Conservation (phyloP, 805 yeast species). For the Wickerhamomyces hampshirensis region DNA sequence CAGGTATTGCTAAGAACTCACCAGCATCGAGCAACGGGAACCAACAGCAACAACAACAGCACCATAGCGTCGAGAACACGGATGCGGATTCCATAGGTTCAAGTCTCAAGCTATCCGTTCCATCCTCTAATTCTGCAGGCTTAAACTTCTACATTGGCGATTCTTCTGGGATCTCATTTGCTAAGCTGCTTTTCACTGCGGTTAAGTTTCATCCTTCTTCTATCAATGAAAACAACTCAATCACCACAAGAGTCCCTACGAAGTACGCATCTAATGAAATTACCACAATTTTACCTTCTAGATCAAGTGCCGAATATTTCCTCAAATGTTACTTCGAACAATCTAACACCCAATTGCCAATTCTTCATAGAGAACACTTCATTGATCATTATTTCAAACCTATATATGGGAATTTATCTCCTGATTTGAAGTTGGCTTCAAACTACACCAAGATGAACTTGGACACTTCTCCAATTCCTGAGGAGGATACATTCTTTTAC, state of each 20-base stretch:
- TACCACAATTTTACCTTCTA: conserved; percentile 56
- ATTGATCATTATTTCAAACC: conserved; percentile 66
- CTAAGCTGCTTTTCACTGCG: conserved; percentile 73
- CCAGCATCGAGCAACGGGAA: conserved; percentile 7
- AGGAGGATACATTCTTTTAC: conserved; percentile 42
- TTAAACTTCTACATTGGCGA: conserved; percentile 39
- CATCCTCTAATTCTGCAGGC: conserved; percentile 13
- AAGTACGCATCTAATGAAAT: conserved; percentile 19
- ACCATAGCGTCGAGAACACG: neutral
- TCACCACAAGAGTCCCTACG: conserved; percentile 24
- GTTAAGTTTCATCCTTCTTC: conserved; percentile 48
- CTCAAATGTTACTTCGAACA: conserved; percentile 67
- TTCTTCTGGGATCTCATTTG: conserved; percentile 65
- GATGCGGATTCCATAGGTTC: conserved; percentile 17
- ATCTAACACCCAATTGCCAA: conserved; percentile 78
- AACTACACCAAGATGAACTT: conserved; percentile 44
- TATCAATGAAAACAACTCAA: conserved; percentile 24
- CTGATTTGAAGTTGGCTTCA: conserved; percentile 52
- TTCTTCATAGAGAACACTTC: conserved; percentile 78
- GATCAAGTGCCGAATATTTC: conserved; percentile 61
- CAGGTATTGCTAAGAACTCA: too few species aligned
- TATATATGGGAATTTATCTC: conserved; percentile 65
- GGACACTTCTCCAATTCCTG: conserved; percentile 23
- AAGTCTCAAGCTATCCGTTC: conserved; percentile 16
- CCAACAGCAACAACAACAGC: neutral